phyloP scores from a whole-genome alignment of 2,329 filamentous ascomycete genomes.

The Monosporascus sp. region DNA sequence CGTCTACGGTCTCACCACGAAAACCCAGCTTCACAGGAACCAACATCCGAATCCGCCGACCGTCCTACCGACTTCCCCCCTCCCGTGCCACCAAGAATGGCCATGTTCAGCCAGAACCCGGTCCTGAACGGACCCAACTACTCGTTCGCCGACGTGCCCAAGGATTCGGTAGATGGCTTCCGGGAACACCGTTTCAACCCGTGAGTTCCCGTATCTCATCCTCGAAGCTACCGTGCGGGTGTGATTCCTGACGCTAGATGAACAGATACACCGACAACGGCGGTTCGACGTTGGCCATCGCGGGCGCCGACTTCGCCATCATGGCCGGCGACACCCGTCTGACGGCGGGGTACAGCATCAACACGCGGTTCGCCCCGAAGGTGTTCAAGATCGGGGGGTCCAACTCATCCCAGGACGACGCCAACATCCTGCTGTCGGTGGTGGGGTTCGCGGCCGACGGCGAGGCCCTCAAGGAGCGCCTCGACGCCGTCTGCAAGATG shows the following conservation, averaged over 20 bases:
- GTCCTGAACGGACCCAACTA: slow-evolving; percentile 65
- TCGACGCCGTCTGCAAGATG: slow-evolving; percentile 96
- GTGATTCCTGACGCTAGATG: slow-evolving; percentile 5
- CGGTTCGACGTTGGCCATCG: slow-evolving; percentile 91
- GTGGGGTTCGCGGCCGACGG: slow-evolving; percentile 96
- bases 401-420: slow-evolving; percentile 76
- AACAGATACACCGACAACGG: slow-evolving; percentile 93
- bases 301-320: slow-evolving; percentile 90
- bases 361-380: slow-evolving; percentile 91
- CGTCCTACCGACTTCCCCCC: not conserved
- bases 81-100: slow-evolving; percentile 37
- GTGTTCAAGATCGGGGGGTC: slow-evolving; percentile 96
- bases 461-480: slow-evolving; percentile 84
- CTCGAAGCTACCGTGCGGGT: not conserved
- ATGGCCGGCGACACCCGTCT: slow-evolving; percentile 95
- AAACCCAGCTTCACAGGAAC: not conserved
- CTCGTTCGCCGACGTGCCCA: slow-evolving; percentile 59
- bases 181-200: slow-evolving; percentile 86
- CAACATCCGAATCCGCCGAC: not conserved
- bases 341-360: slow-evolving; percentile 97
- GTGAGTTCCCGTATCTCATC: slow-evolving; percentile 46
- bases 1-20: slow-evolving; percentile 3
- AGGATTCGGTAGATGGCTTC: slow-evolving; percentile 47
- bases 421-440: slow-evolving; percentile 84
- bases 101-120: slow-evolving; percentile 67